Evolutionary conservation across 768 basidiomycete genomes (phyloP), one percentile per base, ranked within the genome.

Genomic region (Daedaleopsis sinensis): DNA sequence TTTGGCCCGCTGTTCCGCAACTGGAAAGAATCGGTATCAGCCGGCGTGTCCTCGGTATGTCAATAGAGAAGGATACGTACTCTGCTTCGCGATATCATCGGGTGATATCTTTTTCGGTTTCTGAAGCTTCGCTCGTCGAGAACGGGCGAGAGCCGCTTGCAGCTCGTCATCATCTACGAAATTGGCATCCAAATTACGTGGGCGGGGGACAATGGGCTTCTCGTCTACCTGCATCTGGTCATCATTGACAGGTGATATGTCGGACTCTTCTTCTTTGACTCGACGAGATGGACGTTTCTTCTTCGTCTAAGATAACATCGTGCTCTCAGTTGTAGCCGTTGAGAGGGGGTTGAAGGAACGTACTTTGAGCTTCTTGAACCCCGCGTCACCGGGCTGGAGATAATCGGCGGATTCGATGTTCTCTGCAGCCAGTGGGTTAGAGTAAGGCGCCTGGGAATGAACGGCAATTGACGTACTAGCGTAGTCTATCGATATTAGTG

Each of bases 121-220:
- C 70, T 84, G 86, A 5, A 94, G 79, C 67, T 91, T 93, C 52
- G 90, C 89, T 68, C 90, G 85, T 59, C 97, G 83, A 60, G 93
- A 87, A 11, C 93, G 86, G 38, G 96, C 89, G 60, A 98, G 80
- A 27, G 92, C 93, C 44, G 92, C 91, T 80, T 98, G 96, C 46
- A 99, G 84, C 70, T 99, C 97, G 74, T 99, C 97, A 74, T 99
- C 97, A 76, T 98, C 97, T 65, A 98, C 90, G 74, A 97, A 93
- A 76, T 96, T 96, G 68, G 82, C 80, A 72, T 95, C 87, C 55
- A 94, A 80, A 72, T 94, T 86, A 68, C 90, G 82, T 65, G 80
- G 79, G 66, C 88, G 81, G 61, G 88, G 85, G 27, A 86, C 76
- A 59, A 85, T 78, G n/a, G 90, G 85, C 67, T 84, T 87, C 67